Base-by-base conservation (phyloP, 768 basidiomycete genomes). In the Galerina marginata region DNA sequence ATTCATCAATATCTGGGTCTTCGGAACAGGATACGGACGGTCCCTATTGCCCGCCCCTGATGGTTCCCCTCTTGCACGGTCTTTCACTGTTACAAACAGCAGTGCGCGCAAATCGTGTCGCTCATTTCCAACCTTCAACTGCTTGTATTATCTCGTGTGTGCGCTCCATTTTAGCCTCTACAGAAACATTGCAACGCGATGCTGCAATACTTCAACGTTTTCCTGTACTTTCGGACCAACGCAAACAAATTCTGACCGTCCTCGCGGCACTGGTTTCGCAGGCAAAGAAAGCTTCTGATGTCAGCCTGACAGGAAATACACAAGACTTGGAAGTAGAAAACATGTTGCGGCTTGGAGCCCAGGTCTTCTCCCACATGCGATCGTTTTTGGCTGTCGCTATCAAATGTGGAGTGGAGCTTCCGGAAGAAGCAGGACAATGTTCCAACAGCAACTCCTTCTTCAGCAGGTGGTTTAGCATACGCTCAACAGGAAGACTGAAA, bases 111-210 rank as follows among this genome's bases (percentile, higher is more conserved):
- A 88, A 88, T 66, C 87, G 92, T 47, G 76, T 86, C 26, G 77
- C 88, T 2, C 96, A 99, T 74, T 96, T 94, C 67, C 93, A 95
- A 69, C 95, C 96, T 6, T 91, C 95, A 2, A 93, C 96, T 0
- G 96, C 95, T 12, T 95, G 89, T 74, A 91, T 99, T 60, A 95
- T 99, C 65, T 95, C 94, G 11, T 93, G 92, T 55, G 94, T 99
- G 48, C 90, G 96, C 36, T 86, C 89, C 29, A 90, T 96, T 15
- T 83, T 99, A 45, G 86, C 88, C 29, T 85, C 90, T 10, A 88
- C 93, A 14, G 91, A 91, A 59, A 96, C 93, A 56, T 81, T 97
- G 23, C 86, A 88, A 42, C 89, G 93, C 46, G 93, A 96, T 63
- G 90, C 93, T 1, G 81, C 83, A 0, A 75, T 91, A 20, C 82